phyloP scores from a whole-genome alignment of 1,139 yeast species.

The Taiozyma sp. region DNA sequence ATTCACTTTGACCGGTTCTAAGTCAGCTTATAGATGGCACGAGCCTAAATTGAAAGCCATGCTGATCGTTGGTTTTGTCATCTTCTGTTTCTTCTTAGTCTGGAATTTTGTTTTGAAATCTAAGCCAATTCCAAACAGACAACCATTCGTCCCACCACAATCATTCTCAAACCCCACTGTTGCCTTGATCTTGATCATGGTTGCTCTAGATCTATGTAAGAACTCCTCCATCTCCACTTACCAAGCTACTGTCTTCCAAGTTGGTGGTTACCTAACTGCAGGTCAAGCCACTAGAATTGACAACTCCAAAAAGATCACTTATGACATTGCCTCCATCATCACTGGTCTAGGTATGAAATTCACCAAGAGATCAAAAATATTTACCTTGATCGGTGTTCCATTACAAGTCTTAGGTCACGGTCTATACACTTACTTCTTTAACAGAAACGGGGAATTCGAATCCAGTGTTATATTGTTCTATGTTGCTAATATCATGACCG shows the following conservation, averaged over 20 bases:
- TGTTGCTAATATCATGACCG: slow-evolving; percentile 25
- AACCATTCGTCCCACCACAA: slow-evolving; percentile 24
- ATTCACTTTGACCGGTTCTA: slow-evolving; percentile 28
- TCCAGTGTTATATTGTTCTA: slow-evolving; percentile 14
- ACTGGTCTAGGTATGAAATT: slow-evolving; percentile 27
- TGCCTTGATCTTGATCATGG: slow-evolving; percentile 16
- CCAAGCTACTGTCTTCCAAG: slow-evolving; percentile 25
- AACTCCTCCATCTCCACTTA: slow-evolving; percentile 25
- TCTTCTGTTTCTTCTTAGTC: slow-evolving; percentile 16
- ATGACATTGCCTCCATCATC: slow-evolving; percentile 23
- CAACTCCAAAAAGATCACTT: slow-evolving; percentile 24
- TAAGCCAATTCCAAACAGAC: slow-evolving; percentile 9
- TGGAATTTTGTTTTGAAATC: slow-evolving; percentile 16
- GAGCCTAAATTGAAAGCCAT: slow-evolving; percentile 23
- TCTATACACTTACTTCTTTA: slow-evolving; percentile 23
- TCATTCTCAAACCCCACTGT: slow-evolving; percentile 19
- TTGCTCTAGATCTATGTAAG: slow-evolving; percentile 22
- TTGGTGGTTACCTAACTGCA: slow-evolving; percentile 23
- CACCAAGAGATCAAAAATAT: slow-evolving; percentile 30
- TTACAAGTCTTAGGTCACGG: slow-evolving; percentile 29
- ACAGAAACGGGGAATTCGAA: slow-evolving; percentile 18
- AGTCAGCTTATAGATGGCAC: slow-evolving; percentile 22
- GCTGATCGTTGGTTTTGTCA: slow-evolving; percentile 22
- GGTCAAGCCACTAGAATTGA: slow-evolving; percentile 28
- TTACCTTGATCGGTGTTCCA: slow-evolving; percentile 27